Percentiles rank a stretch among this genome's conserved stretches.
Conservation (phyloP, 176 grass and related monocot genomes). For the Aegilops tauschii region DNA sequence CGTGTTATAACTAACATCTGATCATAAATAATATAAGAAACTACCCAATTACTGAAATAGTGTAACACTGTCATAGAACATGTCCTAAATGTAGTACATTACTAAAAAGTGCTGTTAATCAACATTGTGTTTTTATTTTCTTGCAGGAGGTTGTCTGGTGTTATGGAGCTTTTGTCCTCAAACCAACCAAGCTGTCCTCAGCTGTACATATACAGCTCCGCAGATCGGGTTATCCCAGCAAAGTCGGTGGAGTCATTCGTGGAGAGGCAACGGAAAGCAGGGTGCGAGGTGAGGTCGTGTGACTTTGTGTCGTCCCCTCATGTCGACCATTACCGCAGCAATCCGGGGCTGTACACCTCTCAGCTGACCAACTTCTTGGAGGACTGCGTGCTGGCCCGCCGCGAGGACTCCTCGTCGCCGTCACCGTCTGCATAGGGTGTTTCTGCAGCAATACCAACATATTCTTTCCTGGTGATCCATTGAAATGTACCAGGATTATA, state of each 20-base stretch:
- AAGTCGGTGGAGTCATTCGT: too few species aligned
- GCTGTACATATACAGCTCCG: too few species aligned
- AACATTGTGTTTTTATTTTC: too few species aligned
- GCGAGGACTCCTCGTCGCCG: background rate
- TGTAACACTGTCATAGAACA: too few species aligned
- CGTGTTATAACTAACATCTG: background rate
- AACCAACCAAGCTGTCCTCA: too few species aligned
- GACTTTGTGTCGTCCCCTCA: slow-evolving; percentile 58
- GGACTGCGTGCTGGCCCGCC: slow-evolving; percentile 46
- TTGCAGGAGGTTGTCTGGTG: too few species aligned
- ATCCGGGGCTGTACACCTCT: slow-evolving; percentile 56
- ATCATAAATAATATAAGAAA: background rate
- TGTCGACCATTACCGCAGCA: slow-evolving; percentile 74
- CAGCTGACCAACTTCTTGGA: slow-evolving; percentile 26
- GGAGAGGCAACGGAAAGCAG: background rate
- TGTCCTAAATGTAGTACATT: too few species aligned
- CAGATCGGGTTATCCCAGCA: too few species aligned
- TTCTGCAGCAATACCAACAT: background rate
- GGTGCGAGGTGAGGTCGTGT: slow-evolving; percentile 50
- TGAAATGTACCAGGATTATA: slow-evolving; percentile 15
- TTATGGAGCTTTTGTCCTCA: too few species aligned
- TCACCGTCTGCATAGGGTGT: background rate
- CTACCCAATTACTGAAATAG: background rate
- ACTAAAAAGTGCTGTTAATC: too few species aligned
- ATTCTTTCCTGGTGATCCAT: slow-evolving; percentile 33